Conservation (phyloP, 306 rosid genomes). For the Calophaca sinica region DNA sequence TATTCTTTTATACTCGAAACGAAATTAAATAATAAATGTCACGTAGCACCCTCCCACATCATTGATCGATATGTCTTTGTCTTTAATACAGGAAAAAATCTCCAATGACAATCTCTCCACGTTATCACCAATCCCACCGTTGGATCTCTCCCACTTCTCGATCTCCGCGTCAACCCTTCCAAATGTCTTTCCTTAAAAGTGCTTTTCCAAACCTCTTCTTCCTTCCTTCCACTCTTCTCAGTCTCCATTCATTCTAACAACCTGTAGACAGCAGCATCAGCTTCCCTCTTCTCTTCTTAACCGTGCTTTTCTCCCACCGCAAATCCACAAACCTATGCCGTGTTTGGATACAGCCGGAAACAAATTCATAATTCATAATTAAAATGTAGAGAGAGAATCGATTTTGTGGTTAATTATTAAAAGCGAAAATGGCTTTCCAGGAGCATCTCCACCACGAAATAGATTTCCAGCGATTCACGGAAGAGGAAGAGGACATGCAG, state of each 20-base stretch:
- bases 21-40: neutral
- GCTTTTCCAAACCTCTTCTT: slow-evolving; percentile 39
- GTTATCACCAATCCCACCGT: slow-evolving; percentile 60
- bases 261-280: too few species aligned
- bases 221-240: neutral
- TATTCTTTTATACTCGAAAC: too few species aligned
- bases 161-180: slow-evolving; percentile 40
- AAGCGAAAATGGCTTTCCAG: slow-evolving; percentile 66
- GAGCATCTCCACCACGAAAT: slow-evolving; percentile 64
- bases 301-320: neutral
- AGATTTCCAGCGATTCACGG: slow-evolving; percentile 61
- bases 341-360: neutral
- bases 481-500: slow-evolving; percentile 50
- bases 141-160: slow-evolving; percentile 38
- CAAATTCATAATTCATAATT: neutral
- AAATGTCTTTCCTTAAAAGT: slow-evolving; percentile 41
- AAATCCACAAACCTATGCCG: neutral
- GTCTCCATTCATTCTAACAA: too few species aligned
- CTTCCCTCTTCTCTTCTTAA: too few species aligned
- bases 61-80: slow-evolving; percentile 47
- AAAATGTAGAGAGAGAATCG: slow-evolving; percentile 33
- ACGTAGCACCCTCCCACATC: slow-evolving; percentile 47
- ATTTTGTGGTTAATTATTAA: neutral
- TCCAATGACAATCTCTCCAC: slow-evolving; percentile 54
- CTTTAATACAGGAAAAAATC: slow-evolving; percentile 33